These are phyloP conservation scores for Epichloe gansuensis DNA, from an alignment of 2,329 filamentous ascomycete species.

Conservation along the genomic window DNA sequence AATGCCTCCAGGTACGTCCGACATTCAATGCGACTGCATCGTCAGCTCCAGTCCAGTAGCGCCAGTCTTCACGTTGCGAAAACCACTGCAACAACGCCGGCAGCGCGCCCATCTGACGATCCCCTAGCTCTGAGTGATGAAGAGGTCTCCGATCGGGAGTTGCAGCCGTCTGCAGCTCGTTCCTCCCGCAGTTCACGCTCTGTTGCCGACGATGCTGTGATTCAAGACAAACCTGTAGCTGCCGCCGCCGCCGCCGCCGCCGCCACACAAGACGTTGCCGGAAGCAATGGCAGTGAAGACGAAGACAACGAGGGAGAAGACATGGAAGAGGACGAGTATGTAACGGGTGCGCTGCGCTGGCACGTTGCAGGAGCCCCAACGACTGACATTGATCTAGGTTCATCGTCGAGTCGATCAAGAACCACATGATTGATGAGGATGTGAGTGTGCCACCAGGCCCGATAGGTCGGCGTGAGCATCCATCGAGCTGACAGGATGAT, in stretches of 20 bases:
- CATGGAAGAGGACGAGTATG: constrained; percentile 32
- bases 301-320: constrained; percentile 25
- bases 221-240: background rate
- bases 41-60: background rate
- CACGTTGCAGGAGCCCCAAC: constrained; percentile 14
- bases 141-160: constrained; percentile 21
- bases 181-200: constrained; percentile 16
- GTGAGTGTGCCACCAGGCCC: constrained; percentile 23
- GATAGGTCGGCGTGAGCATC: background rate
- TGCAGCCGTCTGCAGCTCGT: constrained; percentile 10
- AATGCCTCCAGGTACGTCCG: constrained; percentile 5
- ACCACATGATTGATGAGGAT: constrained; percentile 48
- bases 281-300: constrained; percentile 17
- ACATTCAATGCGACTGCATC: background rate
- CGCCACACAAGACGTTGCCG: constrained; percentile 12
- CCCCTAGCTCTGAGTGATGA: constrained; percentile 26
- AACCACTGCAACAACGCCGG: background rate
- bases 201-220: constrained; percentile 4
- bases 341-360: background rate
- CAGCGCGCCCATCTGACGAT: constrained; percentile 9
- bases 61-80: background rate
- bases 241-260: constrained; percentile 4
- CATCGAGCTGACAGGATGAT: constrained; percentile 2
- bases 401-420: constrained; percentile 61
- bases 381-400: constrained; percentile 35